Conservation (phyloP, 371 early-diverging fungal genomes). For the Haplosporangium sp. region DNA sequence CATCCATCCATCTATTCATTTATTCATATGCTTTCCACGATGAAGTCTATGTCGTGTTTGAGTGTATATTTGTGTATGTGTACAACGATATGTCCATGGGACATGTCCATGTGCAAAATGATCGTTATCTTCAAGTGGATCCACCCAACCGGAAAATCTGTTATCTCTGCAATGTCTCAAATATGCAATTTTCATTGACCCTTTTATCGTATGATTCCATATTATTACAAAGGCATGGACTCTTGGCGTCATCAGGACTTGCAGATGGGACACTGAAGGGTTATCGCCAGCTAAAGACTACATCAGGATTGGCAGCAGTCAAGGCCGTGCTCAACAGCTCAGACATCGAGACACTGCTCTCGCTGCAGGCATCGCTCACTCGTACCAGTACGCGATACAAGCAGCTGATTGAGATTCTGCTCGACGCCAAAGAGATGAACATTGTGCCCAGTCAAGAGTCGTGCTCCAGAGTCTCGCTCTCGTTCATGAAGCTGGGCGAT, state of each 20-base stretch:
- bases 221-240: slow-evolving; percentile 20
- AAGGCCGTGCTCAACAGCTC: slow-evolving; percentile 11
- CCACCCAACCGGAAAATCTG: no score
- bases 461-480: slow-evolving; percentile 37
- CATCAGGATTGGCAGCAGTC: slow-evolving; percentile 19
- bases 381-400: slow-evolving; percentile 27
- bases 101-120: no score
- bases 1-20: no score
- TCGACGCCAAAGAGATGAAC: slow-evolving; percentile 50
- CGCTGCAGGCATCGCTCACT: slow-evolving; percentile 35
- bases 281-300: slow-evolving; percentile 40
- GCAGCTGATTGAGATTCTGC: slow-evolving; percentile 43
- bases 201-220: not conserved
- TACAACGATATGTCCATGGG: no score
- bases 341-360: slow-evolving; percentile 37
- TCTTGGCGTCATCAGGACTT: slow-evolving; percentile 29
- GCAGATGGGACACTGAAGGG: slow-evolving; percentile 32
- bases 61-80: no score
- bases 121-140: no score
- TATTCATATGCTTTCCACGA: no score
- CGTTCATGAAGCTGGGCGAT: slow-evolving; percentile 29
- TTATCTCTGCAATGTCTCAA: no score
- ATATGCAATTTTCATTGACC: no score
- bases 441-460: slow-evolving; percentile 29
- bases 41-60: no score